Base-by-base conservation (phyloP, 164 flowering plant genomes). In the Macadamia tetraphylla region DNA sequence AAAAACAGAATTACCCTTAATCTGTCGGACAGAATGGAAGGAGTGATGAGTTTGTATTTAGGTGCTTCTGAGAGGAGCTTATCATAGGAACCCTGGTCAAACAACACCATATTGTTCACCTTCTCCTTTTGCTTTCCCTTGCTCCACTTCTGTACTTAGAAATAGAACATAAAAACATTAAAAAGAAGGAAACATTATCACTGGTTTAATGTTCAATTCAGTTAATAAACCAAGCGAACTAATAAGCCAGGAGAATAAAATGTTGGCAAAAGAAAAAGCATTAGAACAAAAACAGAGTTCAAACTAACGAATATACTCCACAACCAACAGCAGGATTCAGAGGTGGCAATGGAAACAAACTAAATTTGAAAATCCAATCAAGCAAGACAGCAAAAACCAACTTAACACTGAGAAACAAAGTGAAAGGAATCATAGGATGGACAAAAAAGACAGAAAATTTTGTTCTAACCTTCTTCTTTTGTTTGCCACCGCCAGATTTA, bases 41-140 rank as follows among this genome's bases (percentile, higher is more conserved):
- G 62, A 58, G 74, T 66, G 65, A 65, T 68, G 67, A 64, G 73
- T 57, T 70, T 70, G 67, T 58, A 64, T 48, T 70, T 70, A 17
- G 73, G 73, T 5, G 73, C 73, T 31, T 70, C 73, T 29, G 63
- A 40, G 32, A 70, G 67, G 35, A 70, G 73, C 49, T 70, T 64
- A 49, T 70, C 73, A 10, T 70, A 64, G 46, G 58, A 9, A 11
- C 63, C 68, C 44, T 70, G 73, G 58, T 70, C 73, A 70, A 70
- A 58, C 30, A 70, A 29, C 68, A 70, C 73, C 73, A 64, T 64
- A 48, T 70, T 64, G 73, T 70, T 70, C 44, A 70, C 67, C 68
- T 70, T 70, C 73, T 70, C 73, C 68, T 70, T 70, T 40, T 70
- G 73, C 63, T 70, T 70, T 64, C 68, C 68, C 18, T 70, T 70